Evolutionary conservation across 768 basidiomycete genomes (phyloP).

Genomic region (Dentipellis fragilis): DNA sequence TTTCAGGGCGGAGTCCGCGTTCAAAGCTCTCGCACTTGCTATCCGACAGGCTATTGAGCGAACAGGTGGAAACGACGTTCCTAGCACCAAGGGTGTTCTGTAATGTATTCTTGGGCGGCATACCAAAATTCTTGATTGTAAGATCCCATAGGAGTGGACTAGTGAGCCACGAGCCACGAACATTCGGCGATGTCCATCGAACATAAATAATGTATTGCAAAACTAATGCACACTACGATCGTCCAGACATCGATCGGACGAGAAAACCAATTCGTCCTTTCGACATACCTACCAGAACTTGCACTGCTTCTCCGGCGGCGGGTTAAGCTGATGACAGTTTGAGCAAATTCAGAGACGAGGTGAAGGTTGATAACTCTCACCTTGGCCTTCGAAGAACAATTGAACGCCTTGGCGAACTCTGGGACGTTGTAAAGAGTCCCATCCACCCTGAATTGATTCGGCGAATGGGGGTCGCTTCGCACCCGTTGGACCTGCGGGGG

Average conservation of each 20-base stretch:
- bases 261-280: not conserved
- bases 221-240: not conserved
- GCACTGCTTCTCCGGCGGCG: conserved; percentile 70
- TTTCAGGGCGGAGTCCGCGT: conserved; percentile 86
- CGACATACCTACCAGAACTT: conserved; percentile 48
- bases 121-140: not conserved
- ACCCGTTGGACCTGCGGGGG: conserved; percentile 55
- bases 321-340: conserved; percentile 51
- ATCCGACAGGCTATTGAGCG: conserved; percentile 89
- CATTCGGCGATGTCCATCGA: no score
- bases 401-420: conserved; percentile 83
- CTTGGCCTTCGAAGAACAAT: conserved; percentile 67
- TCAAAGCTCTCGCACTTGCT: conserved; percentile 94
- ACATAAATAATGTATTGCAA: no score
- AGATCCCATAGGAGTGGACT: no score
- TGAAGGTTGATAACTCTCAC: conserved; percentile 29
- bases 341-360: not conserved
- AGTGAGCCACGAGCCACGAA: no score
- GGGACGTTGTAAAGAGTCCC: conserved; percentile 84
- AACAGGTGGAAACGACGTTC: conserved; percentile 85
- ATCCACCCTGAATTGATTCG: conserved; percentile 66
- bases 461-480: conserved; percentile 85
- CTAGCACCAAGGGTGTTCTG: conserved; percentile 94
- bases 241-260: no score
- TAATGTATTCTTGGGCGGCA: conserved; percentile 16